A percentile compares a stretch with the other conserved stretches of the same genome.
phyloP scores from a whole-genome alignment of 306 rosid genomes.

The Mimosa bimucronata region DNA sequence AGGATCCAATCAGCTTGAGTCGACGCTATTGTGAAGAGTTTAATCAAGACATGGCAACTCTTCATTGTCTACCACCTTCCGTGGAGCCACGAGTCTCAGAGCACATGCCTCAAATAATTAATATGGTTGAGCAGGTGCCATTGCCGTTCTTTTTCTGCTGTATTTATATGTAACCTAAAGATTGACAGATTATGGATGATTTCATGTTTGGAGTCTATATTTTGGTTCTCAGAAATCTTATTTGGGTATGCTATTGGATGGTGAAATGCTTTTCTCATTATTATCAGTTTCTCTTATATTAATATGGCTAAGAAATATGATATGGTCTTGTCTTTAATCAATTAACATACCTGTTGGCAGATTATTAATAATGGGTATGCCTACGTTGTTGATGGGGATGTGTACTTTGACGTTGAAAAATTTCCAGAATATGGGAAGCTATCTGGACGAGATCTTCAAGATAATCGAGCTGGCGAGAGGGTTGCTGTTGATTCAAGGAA shows the following conservation, averaged over 20 bases:
- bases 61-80: constrained; percentile 80
- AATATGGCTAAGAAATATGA: constrained; percentile 24
- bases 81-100: constrained; percentile 92
- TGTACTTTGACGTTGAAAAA: constrained; percentile 78
- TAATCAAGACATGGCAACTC: constrained; percentile 71
- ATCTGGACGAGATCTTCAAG: constrained; percentile 85
- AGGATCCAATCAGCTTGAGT: constrained; percentile 88
- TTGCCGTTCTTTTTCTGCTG: constrained; percentile 21
- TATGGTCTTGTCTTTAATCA: constrained; percentile 35
- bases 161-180: constrained; percentile 14
- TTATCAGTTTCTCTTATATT: constrained; percentile 20
- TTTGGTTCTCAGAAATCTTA: constrained; percentile 29
- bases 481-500: constrained; percentile 91
- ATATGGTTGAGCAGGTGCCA: constrained; percentile 83
- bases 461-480: constrained; percentile 97
- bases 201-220: constrained; percentile 19
- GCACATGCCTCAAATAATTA: constrained; percentile 85
- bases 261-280: constrained; percentile 23
- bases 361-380: constrained; percentile 88
- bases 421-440: constrained; percentile 85
- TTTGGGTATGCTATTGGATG: constrained; percentile 16
- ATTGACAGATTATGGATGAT: constrained; percentile 5
- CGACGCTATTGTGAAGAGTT: constrained; percentile 80
- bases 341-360: constrained; percentile 57
- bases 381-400: constrained; percentile 83